These are phyloP conservation scores for Erythrobasidium hasegawianum DNA, from an alignment of 1,284 basidiomycete genomes.

Conservation along the genomic window DNA sequence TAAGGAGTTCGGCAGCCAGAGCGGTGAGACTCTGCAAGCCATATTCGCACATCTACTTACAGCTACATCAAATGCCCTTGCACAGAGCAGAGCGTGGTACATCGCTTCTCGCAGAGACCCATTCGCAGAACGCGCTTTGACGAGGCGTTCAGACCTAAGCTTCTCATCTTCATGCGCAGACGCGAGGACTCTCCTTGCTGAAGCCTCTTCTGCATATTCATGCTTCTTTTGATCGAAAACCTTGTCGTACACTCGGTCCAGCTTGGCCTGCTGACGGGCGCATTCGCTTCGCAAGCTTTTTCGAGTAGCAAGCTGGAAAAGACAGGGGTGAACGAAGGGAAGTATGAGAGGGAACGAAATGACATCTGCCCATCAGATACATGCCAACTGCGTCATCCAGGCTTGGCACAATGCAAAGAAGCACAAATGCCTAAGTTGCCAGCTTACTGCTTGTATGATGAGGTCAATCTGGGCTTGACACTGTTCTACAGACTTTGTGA, in stretches of 20 bases:
- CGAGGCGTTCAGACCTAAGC: background rate
- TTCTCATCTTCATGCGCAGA: background rate
- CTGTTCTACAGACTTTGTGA: background rate
- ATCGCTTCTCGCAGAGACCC: background rate
- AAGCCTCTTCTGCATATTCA: background rate
- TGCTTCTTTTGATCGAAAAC: background rate
- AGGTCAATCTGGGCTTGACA: background rate
- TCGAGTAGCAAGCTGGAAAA: background rate
- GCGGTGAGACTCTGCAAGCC: too few relatives aligned
- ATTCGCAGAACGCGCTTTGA: background rate
- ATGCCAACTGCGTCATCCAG: too few relatives aligned
- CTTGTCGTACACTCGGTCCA: background rate
- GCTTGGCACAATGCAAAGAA: too few relatives aligned
- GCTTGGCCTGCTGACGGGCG: background rate
- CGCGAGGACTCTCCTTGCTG: background rate
- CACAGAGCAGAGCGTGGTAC: background rate
- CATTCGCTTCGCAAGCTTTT: background rate
- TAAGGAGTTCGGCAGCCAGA: too few relatives aligned
- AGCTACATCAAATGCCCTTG: background rate
- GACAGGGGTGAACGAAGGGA: background rate
- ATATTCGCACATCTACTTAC: background rate
- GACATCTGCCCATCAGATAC: too few relatives aligned
- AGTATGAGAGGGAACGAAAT: too few relatives aligned
- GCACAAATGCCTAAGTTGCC: background rate
- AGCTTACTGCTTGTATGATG: background rate